Conservation (phyloP, 345 rosid species). For the Hypericum perforatum region DNA sequence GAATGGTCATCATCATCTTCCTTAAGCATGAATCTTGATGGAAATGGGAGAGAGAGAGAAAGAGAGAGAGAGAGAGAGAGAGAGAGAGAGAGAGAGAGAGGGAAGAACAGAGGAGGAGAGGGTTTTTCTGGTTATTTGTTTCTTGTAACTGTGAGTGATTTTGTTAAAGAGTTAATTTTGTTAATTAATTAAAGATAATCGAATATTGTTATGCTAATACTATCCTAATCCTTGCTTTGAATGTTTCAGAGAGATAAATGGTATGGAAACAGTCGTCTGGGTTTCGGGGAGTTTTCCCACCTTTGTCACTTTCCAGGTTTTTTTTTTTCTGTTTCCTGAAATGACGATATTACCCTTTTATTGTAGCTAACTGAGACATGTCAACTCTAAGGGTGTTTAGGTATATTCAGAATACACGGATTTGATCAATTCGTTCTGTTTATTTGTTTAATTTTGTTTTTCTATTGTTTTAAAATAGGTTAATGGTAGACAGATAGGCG, state of each 20-base stretch:
- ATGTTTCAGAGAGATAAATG: conserved; percentile 14
- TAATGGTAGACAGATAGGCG: no score
- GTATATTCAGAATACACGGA: no score
- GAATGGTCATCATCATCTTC: conserved; percentile 19
- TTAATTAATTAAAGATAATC: background rate
- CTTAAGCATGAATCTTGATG: conserved; percentile 2
- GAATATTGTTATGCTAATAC: background rate
- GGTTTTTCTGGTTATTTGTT: conserved; percentile 13
- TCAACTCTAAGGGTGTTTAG: no score
- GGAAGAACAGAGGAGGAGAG: background rate
- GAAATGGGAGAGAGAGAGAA: conserved; percentile 17
- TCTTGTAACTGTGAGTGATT: no score
- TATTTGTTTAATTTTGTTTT: no score
- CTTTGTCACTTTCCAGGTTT: conserved; percentile 9
- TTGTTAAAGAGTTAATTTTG: background rate
- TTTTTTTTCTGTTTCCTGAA: background rate
- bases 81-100: conserved; percentile 4
- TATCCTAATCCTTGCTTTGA: conserved; percentile 7
- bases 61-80: background rate
- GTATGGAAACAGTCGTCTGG: conserved; percentile 14
- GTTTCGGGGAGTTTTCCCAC: conserved; percentile 1
- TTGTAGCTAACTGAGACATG: no score
- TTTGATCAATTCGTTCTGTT: no score
- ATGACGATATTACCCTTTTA: background rate
- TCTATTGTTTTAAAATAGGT: no score